Evolutionary conservation across 306 rosid genomes (phyloP), one percentile per base, ranked within the genome.

Genomic region (Sophora flavescens): DNA sequence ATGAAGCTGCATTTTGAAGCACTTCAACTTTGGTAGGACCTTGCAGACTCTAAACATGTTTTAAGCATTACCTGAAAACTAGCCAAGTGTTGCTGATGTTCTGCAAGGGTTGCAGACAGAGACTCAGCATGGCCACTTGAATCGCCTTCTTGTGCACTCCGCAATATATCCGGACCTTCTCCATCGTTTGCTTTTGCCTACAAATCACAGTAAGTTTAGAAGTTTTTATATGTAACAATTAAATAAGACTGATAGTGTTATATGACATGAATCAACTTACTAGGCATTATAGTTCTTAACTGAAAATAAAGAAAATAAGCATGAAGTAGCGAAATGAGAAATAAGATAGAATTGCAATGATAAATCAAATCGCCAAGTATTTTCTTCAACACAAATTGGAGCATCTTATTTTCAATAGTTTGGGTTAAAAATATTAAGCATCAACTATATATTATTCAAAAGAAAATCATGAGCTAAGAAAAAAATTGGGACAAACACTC

Each of bases 151-250:
- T 78, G 91, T 58, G 87, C 78, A 79, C 87, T 86, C 60, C 88
- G 88, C 84, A 96, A 86, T 66, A 96, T 96, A 82, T 92, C 98
- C 66, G 99, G 99, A 87, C 99, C 98, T 61, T 96, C 98, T 61
- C 99, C 99, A 73, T 92, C 93, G 41, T 92, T 96, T n/a, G 96
- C 97, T 87, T 96, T 96, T 56, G 98, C 93, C 99, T 96, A 53
- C 67, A 84, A 51, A 87, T 59, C 42, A 75, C 63, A 69, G 17
- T 16, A 56, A 16, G 48, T 45, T 72, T 67, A 77, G 61, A 76
- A 47, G 69, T 54, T 65, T 81, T 32, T 44, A 14, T 8, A 71
- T 36, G 35, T 41, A 8, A 75, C 41, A 41, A 44, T 11, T 10
- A 44, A 69, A 56, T 28, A 74, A 48, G 69, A 64, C 70, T 9